Evolutionary conservation across 495 filamentous ascomycete genomes (phyloP), one percentile per base, ranked within the genome.

Genomic region (Cercophora samala): DNA sequence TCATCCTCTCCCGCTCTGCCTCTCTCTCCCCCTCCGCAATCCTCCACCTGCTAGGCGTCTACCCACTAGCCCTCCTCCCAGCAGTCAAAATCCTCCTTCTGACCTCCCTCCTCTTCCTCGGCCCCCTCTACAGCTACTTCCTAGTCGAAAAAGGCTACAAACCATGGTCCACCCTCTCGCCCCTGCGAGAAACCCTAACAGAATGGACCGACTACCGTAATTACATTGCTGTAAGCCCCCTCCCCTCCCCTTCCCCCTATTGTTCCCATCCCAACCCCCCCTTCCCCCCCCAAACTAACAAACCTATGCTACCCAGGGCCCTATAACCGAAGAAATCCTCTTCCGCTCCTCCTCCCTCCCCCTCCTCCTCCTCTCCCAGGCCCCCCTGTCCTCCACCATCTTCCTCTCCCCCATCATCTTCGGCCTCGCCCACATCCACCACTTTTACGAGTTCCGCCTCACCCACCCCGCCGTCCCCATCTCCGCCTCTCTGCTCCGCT

Each of bases 351-450:
- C 90, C 58, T 85, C 95, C 58, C 82, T 97, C 61, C 91, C 93
- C 5, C 82, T 97, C 3, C 89, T 96, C 74, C 78, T 97, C 5
- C 77, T 94, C n/a, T 86, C 93, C n/a, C 83, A 83, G 32, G 76
- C 84, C 6, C 79, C 85, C 3, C 76, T 87, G 2, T 77, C 76
- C 0, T 80, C 78, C 4, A 88, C 91, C 69, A 83, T 97, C 72
- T 92, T 95, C 76, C 75, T 91, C 8, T 88, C 91, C 0, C 95
- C 95, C 2, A 77, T 98, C 11, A 91, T 96, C 78, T 99, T 99
- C 75, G 95, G 96, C 64, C 90, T 99, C 60, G 92, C 93, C 13
- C 95, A 99, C 80, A 77, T 97, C 26, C 94, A 99, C 78, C 95
- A 98, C 79, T 92, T 93, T 77, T 97, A 97, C 79, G 95, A 99